phyloP scores from a whole-genome alignment of 1,139 yeast genomes.

The Debaryomyces fabryi region DNA sequence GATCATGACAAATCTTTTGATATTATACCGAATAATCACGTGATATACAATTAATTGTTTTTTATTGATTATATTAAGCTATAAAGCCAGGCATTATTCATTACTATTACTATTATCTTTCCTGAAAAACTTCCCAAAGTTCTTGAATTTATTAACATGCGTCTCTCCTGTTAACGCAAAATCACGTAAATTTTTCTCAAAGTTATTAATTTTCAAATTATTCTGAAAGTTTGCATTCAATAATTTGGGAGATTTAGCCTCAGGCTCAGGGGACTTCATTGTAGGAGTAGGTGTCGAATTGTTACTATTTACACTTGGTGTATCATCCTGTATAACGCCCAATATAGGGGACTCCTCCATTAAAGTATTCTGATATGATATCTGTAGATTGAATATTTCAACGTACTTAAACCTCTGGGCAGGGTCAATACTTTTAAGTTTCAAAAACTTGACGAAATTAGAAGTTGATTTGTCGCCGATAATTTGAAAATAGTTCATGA shows the following conservation, averaged over 20 bases:
- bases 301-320: neutral
- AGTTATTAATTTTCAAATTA: conserved; percentile 45
- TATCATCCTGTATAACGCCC: conserved; percentile 22
- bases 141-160: conserved; percentile 57
- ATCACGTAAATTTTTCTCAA: conserved; percentile 60
- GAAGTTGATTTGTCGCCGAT: conserved; percentile 65
- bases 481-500: conserved; percentile 65
- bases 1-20: neutral
- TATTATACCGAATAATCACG: conserved; percentile 1
- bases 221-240: conserved; percentile 17
- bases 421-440: conserved; percentile 60
- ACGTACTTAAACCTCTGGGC: conserved; percentile 52
- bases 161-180: conserved; percentile 55
- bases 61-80: neutral
- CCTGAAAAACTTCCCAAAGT: conserved; percentile 60
- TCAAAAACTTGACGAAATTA: conserved; percentile 67
- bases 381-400: conserved; percentile 62
- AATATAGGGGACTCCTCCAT: conserved; percentile 48
- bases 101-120: conserved; percentile 33
- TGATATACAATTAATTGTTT: neutral
- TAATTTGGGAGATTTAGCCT: conserved; percentile 29
- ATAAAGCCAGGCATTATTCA: neutral
- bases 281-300: conserved; percentile 9
- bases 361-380: conserved; percentile 53
- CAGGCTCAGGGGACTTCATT: conserved; percentile 25